phyloP scores from a whole-genome alignment of 2,329 filamentous ascomycete genomes.

The Aureobasidium sp. region DNA sequence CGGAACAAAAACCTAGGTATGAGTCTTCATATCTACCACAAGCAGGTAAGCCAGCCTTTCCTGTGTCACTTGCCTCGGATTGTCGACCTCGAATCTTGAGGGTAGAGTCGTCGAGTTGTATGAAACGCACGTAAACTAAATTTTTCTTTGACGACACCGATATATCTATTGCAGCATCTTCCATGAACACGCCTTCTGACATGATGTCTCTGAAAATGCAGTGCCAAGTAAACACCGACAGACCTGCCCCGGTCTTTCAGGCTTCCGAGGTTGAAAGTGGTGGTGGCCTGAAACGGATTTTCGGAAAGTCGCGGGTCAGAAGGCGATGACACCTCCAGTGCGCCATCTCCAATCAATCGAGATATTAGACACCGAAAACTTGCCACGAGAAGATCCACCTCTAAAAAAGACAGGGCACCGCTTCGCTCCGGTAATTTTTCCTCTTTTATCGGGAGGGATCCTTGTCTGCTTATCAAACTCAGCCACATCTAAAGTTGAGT shows the following conservation, averaged over 20 bases:
- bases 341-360: not conserved
- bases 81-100: too few relatives aligned
- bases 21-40: too few relatives aligned
- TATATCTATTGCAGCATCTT: too few relatives aligned
- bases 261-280: not conserved
- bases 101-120: not conserved
- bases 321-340: not conserved
- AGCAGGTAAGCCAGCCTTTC: too few relatives aligned
- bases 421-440: not conserved
- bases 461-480: constrained; percentile 2
- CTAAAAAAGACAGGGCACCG: not conserved
- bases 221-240: not conserved
- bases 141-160: too few relatives aligned
- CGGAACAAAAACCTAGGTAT: too few relatives aligned
- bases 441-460: not conserved
- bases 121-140: too few relatives aligned
- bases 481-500: not conserved
- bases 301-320: not conserved
- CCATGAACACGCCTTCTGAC: not conserved
- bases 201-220: not conserved
- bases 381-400: not conserved
- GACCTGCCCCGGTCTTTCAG: not conserved
- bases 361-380: not conserved
- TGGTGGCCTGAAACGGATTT: not conserved
- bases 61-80: too few relatives aligned